phyloP scores from a whole-genome alignment of 225 moss, liverwort and hornwort species.

The Polytrichum commune region DNA sequence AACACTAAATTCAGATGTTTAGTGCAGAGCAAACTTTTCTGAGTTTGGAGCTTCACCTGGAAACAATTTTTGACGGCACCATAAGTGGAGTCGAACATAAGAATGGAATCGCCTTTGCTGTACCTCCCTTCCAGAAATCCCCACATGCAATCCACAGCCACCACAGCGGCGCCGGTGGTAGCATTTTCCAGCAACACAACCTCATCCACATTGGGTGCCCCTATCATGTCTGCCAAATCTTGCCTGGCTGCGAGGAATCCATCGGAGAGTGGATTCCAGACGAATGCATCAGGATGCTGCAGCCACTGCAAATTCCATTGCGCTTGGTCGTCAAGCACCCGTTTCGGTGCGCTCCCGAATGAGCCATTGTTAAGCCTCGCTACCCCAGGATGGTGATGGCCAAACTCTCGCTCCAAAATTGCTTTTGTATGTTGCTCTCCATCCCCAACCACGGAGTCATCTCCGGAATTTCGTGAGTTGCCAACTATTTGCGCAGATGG shows the following conservation, averaged over 20 bases:
- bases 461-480: too few relatives aligned
- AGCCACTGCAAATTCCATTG: slow-evolving; percentile 47
- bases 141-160: slow-evolving; percentile 81
- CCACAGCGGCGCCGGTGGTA: slow-evolving; percentile 69
- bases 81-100: slow-evolving; percentile 73
- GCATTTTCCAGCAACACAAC: slow-evolving; percentile 80
- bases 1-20: too few relatives aligned
- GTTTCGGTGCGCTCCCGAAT: slow-evolving; percentile 66
- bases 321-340: slow-evolving; percentile 59
- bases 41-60: slow-evolving; percentile 22
- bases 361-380: slow-evolving; percentile 80
- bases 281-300: slow-evolving; percentile 59
- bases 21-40: too few relatives aligned
- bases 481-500: too few relatives aligned
- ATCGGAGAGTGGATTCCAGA: slow-evolving; percentile 57
- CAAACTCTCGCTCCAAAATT: slow-evolving; percentile 48
- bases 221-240: slow-evolving; percentile 51
- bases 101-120: slow-evolving; percentile 59
- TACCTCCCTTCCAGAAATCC: slow-evolving; percentile 67
- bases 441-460: too few relatives aligned
- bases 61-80: slow-evolving; percentile 75
- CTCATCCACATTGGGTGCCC: slow-evolving; percentile 45
- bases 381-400: slow-evolving; percentile 69
- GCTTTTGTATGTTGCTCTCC: not conserved
- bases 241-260: slow-evolving; percentile 46